Evolutionary conservation across 805 yeast genomes (phyloP).

Genomic region (Naumovozyma dairenensis): DNA sequence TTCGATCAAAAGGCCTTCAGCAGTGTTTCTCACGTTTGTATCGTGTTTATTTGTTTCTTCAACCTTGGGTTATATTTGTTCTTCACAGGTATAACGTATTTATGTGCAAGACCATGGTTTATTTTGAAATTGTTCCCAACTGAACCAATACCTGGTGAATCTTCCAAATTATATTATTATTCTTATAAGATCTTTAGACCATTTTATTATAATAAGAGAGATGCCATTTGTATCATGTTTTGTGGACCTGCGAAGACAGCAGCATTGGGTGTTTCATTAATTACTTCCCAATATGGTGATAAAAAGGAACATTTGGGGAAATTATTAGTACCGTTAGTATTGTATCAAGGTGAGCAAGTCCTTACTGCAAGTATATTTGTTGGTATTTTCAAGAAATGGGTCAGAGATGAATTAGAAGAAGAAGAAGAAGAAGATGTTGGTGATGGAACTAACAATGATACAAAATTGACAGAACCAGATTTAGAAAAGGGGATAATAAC

Average conservation of each 20-base stretch:
- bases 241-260: constrained; percentile 94
- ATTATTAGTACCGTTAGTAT: constrained; percentile 69
- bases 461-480: not conserved
- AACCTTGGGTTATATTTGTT: constrained; percentile 71
- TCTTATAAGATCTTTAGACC: constrained; percentile 38
- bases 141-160: constrained; percentile 37
- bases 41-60: constrained; percentile 72
- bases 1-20: constrained; percentile 75
- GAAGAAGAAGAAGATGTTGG: constrained; percentile 8
- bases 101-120: constrained; percentile 51
- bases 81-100: constrained; percentile 56
- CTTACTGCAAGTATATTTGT: constrained; percentile 68
- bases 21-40: constrained; percentile 53
- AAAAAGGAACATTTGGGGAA: constrained; percentile 53
- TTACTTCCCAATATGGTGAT: constrained; percentile 71
- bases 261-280: constrained; percentile 77
- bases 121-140: constrained; percentile 35
- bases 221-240: constrained; percentile 70
- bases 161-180: constrained; percentile 37
- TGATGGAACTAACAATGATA: not conserved
- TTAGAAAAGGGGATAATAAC: constrained; percentile 1
- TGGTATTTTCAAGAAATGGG: constrained; percentile 61
- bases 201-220: constrained; percentile 59
- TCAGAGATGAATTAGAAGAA: constrained; percentile 17
- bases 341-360: constrained; percentile 84